Conservation (phyloP, 1,284 basidiomycete genomes). For the Boletus holoroseus region DNA sequence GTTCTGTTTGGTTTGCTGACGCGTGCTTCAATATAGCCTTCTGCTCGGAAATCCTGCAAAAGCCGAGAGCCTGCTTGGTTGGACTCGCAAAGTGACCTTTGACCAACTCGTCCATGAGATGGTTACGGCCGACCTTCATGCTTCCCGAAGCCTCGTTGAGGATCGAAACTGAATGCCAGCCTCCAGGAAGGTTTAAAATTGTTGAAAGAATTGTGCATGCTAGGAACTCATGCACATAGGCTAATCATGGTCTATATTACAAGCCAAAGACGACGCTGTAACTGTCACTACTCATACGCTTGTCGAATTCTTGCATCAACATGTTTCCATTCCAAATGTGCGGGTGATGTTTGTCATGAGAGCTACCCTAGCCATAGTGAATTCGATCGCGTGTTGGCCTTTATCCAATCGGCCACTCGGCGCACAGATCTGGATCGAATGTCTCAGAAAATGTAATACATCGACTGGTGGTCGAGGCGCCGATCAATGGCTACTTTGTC, state of each 20-base stretch:
- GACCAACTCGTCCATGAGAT: constrained; percentile 82
- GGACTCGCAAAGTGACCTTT: constrained; percentile 80
- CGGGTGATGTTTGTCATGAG: background rate
- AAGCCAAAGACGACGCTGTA: background rate
- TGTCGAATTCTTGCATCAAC: background rate
- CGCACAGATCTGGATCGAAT: background rate
- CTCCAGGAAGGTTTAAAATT: constrained; percentile 1
- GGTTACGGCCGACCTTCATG: constrained; percentile 74
- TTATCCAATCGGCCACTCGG: background rate
- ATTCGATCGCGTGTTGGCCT: background rate
- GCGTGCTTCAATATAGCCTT: constrained; percentile 43
- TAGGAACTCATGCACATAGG: background rate
- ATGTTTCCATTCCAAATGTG: background rate
- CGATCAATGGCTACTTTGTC: constrained; percentile 24
- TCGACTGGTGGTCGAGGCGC: background rate
- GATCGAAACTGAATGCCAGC: constrained; percentile 61
- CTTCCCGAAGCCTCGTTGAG: constrained; percentile 65
- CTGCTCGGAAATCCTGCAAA: constrained; percentile 79
- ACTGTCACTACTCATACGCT: background rate
- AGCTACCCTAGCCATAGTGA: background rate
- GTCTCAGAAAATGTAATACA: constrained; percentile 7
- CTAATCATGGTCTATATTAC: constrained; percentile 4
- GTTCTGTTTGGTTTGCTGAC: constrained; percentile 11
- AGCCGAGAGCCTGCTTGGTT: constrained; percentile 77
- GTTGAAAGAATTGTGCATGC: too few relatives aligned